Conservation (phyloP, 306 rosid species). For the Corylus heterophylla region DNA sequence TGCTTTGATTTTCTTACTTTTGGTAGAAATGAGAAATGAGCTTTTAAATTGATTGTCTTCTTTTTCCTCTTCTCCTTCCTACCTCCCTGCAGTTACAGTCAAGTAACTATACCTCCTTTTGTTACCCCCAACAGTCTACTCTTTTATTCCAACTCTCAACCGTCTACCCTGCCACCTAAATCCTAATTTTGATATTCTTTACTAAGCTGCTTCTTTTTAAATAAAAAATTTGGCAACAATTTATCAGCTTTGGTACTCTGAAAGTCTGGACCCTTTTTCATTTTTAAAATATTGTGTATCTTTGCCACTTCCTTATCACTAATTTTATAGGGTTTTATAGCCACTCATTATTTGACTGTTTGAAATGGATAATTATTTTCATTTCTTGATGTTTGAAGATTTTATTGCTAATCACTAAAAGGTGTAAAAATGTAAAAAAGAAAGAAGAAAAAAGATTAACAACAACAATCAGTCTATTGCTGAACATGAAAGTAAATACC, state of each 20-base stretch:
- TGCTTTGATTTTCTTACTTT: not conserved
- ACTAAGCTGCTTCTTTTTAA: not conserved
- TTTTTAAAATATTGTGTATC: no score
- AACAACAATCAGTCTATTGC: no score
- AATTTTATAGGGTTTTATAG: no score
- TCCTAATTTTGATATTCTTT: not conserved
- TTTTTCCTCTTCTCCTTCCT: no score
- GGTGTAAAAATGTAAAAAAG: not conserved
- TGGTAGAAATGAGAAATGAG: not conserved
- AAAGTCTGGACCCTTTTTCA: not conserved
- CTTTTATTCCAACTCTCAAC: not conserved
- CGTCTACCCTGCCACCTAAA: not conserved
- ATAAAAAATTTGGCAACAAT: not conserved
- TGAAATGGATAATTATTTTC: not conserved
- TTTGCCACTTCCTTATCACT: no score
- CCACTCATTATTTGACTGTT: no score
- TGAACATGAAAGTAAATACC: no score
- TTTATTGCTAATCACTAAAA: not conserved
- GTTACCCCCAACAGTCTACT: not conserved
- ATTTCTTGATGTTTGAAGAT: not conserved
- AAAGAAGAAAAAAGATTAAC: not conserved
- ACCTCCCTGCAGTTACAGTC: conserved; percentile 2
- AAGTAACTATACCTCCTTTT: no score
- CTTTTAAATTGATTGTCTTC: not conserved
- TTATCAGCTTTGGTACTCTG: not conserved